phyloP scores from a whole-genome alignment of 1,139 yeast species.

The Kurtzmaniella quercitrusa region DNA sequence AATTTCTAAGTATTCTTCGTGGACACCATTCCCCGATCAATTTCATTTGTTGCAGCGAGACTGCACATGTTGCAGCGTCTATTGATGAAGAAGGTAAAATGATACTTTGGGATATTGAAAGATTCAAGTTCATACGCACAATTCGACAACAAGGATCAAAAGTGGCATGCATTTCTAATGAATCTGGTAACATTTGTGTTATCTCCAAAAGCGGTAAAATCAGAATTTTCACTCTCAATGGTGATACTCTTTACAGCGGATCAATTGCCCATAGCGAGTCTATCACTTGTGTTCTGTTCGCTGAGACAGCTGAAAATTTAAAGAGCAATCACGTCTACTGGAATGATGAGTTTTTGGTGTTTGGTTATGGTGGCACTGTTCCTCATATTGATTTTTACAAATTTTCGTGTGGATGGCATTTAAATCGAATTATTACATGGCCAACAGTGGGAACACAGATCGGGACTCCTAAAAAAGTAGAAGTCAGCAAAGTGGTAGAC shows the following conservation, averaged over 20 bases:
- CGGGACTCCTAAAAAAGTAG: slow-evolving; percentile 18
- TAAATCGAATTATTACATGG: neutral
- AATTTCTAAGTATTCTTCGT: slow-evolving; percentile 44
- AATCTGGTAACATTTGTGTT: slow-evolving; percentile 50
- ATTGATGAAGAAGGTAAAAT: slow-evolving; percentile 49
- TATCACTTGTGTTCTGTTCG: slow-evolving; percentile 28
- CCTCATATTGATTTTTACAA: slow-evolving; percentile 21
- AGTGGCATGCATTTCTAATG: slow-evolving; percentile 47
- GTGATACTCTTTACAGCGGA: slow-evolving; percentile 32
- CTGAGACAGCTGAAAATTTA: slow-evolving; percentile 22
- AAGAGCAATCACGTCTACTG: slow-evolving; percentile 33
- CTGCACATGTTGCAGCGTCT: slow-evolving; percentile 50
- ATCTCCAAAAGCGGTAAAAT: slow-evolving; percentile 22
- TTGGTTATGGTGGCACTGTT: slow-evolving; percentile 19
- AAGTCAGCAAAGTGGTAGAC: slow-evolving; percentile 28
- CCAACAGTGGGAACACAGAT: slow-evolving; percentile 9
- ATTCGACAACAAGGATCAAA: slow-evolving; percentile 18
- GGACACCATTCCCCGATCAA: slow-evolving; percentile 49
- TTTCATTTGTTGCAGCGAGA: slow-evolving; percentile 42
- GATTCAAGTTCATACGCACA: slow-evolving; percentile 46
- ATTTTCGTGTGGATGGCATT: slow-evolving; percentile 9
- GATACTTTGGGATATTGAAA: slow-evolving; percentile 56
- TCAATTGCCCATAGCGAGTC: slow-evolving; percentile 14
- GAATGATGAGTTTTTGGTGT: slow-evolving; percentile 33
- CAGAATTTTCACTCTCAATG: slow-evolving; percentile 51